These are phyloP conservation scores for Ochetophila trinervis DNA, from an alignment of 306 rosid species.

Conservation along the genomic window DNA sequence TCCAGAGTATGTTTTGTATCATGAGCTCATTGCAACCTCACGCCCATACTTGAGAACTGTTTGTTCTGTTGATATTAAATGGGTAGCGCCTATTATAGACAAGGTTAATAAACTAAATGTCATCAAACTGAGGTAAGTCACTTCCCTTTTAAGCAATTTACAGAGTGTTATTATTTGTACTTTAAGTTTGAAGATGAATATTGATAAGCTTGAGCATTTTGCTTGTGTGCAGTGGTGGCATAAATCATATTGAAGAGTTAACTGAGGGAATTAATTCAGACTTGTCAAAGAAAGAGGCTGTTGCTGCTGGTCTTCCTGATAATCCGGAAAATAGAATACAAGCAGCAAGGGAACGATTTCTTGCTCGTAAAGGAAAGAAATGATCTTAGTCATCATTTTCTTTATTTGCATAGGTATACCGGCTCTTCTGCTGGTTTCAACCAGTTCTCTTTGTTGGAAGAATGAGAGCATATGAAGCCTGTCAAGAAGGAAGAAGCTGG, in stretches of 20 bases:
- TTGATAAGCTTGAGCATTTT: slow-evolving; percentile 22
- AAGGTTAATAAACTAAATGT: slow-evolving; percentile 72
- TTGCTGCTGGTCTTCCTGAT: slow-evolving; percentile 32
- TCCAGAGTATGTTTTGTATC: slow-evolving; percentile 85
- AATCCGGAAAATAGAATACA: slow-evolving; percentile 60
- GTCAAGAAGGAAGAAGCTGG: neutral
- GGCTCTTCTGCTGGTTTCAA: too few species aligned
- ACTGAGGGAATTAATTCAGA: slow-evolving; percentile 38
- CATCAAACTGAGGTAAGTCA: slow-evolving; percentile 62
- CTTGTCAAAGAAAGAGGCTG: slow-evolving; percentile 50
- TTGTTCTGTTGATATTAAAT: slow-evolving; percentile 65
- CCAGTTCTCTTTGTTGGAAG: too few species aligned
- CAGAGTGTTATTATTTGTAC: slow-evolving; percentile 4
- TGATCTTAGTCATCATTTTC: slow-evolving; percentile 26
- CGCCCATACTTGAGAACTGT: slow-evolving; percentile 84
- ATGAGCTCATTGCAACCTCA: slow-evolving; percentile 84
- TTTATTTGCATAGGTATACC: too few species aligned
- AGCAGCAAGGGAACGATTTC: slow-evolving; percentile 87
- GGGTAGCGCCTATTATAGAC: slow-evolving; percentile 69
- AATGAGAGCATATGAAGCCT: neutral
- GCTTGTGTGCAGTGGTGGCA: slow-evolving; percentile 60
- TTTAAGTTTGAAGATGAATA: slow-evolving; percentile 15
- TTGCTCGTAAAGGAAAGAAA: slow-evolving; percentile 73
- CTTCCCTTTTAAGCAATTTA: slow-evolving; percentile 9
- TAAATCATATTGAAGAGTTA: slow-evolving; percentile 38